A percentile compares a stretch with the other conserved stretches of the same genome.
Conservation (phyloP, 257 asterid species). For the Lycium ferocissimum region DNA sequence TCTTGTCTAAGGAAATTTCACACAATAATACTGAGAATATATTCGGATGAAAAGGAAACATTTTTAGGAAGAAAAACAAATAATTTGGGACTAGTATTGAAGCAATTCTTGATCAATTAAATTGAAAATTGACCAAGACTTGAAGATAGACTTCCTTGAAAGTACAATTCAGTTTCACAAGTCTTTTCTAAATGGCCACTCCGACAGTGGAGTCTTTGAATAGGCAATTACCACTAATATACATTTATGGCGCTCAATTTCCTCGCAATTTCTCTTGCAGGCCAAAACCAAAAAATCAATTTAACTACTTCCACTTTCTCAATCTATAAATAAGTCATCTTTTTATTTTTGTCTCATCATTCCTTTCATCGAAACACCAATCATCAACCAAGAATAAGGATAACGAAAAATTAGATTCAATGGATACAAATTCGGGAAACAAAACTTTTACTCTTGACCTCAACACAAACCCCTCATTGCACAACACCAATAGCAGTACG, state of each 20-base stretch:
- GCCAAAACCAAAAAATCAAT: not conserved
- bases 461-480: constrained; percentile 21
- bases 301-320: not conserved
- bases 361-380: not conserved
- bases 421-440: constrained; percentile 29
- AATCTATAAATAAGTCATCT: constrained; percentile 7
- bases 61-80: not conserved
- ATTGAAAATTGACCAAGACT: constrained; percentile 15
- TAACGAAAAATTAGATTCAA: not conserved
- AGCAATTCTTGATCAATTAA: constrained; percentile 2
- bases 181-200: not conserved
- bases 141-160: not conserved
- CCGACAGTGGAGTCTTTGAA: constrained; percentile 6
- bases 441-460: constrained; percentile 41
- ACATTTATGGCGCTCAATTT: constrained; percentile 17
- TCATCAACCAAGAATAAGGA: not conserved
- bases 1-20: not conserved
- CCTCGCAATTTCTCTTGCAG: constrained; percentile 18
- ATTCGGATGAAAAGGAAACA: not conserved
- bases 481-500: too few species aligned
- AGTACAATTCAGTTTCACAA: not conserved
- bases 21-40: not conserved
- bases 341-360: constrained; percentile 2
- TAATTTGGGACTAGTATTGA: not conserved
- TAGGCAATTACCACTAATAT: not conserved